A percentile compares a stretch with the other conserved stretches of the same genome.
Evolutionary conservation across 768 basidiomycete genomes (phyloP).

Genomic region (Xerocomellus dryophilus): DNA sequence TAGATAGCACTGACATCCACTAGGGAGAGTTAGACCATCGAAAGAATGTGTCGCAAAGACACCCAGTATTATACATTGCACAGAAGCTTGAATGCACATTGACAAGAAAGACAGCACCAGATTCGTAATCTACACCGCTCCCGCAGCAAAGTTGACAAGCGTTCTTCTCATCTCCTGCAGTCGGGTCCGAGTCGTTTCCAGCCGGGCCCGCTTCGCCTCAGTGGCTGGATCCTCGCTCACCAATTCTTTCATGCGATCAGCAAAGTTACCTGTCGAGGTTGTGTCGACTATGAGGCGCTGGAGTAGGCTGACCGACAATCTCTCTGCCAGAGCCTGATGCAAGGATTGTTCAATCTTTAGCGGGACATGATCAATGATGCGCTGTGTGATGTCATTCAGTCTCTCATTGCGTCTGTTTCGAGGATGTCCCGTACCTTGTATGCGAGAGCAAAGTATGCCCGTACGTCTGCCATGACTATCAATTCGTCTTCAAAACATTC

Average conservation of each 20-base stretch:
- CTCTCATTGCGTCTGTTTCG: not conserved
- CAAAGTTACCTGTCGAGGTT: conserved; percentile 8
- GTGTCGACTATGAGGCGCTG: conserved; percentile 29
- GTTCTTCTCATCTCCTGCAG: conserved; percentile 41
- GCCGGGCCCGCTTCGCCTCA: conserved; percentile 33
- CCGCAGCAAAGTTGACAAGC: conserved; percentile 30
- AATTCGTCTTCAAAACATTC: conserved; percentile 40
- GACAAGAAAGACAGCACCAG: not conserved
- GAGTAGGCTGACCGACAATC: conserved; percentile 37
- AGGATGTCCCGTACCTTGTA: conserved; percentile 40
- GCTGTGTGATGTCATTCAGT: conserved; percentile 32
- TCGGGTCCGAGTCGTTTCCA: conserved; percentile 33
- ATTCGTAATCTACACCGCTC: conserved; percentile 1
- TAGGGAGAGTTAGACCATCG: too few relatives aligned
- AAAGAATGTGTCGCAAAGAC: too few relatives aligned
- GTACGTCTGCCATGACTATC: conserved; percentile 50
- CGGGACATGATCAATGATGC: conserved; percentile 54
- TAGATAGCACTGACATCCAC: not conserved
- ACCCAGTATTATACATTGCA: not conserved
- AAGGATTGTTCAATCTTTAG: conserved; percentile 46
- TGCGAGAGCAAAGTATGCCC: conserved; percentile 55
- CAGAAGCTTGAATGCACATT: not conserved
- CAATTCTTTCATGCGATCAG: conserved; percentile 37
- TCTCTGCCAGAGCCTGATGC: conserved; percentile 37
- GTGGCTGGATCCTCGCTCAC: conserved; percentile 46